phyloP scores from a whole-genome alignment of 1,284 basidiomycete species.

The Cutaneotrichosporon dermatis region DNA sequence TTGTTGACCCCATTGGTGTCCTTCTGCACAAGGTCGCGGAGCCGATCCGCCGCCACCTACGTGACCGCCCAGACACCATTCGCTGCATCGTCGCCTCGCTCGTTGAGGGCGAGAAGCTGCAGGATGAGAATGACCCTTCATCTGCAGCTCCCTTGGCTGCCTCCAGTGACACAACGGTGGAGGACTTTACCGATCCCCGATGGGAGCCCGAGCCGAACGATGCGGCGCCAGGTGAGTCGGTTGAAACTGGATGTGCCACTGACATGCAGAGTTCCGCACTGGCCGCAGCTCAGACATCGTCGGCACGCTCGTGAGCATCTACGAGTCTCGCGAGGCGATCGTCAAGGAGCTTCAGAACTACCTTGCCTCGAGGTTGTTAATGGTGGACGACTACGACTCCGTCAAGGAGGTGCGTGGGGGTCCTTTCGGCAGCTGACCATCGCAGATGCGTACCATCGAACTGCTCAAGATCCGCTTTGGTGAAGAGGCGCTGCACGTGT shows the following conservation, averaged over 20 bases:
- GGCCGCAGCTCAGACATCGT: slow-evolving; percentile 85
- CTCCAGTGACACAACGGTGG: slow-evolving; percentile 65
- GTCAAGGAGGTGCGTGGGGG: slow-evolving; percentile 65
- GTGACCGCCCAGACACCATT: slow-evolving; percentile 81
- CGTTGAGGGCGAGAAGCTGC: slow-evolving; percentile 73
- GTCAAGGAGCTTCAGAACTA: slow-evolving; percentile 87
- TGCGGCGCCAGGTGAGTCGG: slow-evolving; percentile 71
- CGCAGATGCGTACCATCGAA: slow-evolving; percentile 80
- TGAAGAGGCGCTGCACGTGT: slow-evolving; percentile 80
- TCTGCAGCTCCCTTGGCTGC: slow-evolving; percentile 44
- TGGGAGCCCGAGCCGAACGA: slow-evolving; percentile 94
- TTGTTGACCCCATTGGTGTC: slow-evolving; percentile 87
- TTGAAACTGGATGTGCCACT: not conserved
- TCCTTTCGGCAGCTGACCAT: not conserved
- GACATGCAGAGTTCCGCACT: slow-evolving; percentile 68
- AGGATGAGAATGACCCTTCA: slow-evolving; percentile 47
- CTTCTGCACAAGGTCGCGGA: slow-evolving; percentile 86
- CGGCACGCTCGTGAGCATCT: slow-evolving; percentile 90
- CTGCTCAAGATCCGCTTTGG: slow-evolving; percentile 90
- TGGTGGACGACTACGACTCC: slow-evolving; percentile 70
- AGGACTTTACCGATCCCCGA: slow-evolving; percentile 78
- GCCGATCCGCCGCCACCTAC: slow-evolving; percentile 78
- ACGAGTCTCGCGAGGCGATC: slow-evolving; percentile 89
- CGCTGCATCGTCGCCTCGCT: slow-evolving; percentile 85
- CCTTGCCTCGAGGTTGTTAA: slow-evolving; percentile 74